Evolutionary conservation across 352 stramenopile species (phyloP).

Genomic region (Chrysophaeum taylorii): DNA sequence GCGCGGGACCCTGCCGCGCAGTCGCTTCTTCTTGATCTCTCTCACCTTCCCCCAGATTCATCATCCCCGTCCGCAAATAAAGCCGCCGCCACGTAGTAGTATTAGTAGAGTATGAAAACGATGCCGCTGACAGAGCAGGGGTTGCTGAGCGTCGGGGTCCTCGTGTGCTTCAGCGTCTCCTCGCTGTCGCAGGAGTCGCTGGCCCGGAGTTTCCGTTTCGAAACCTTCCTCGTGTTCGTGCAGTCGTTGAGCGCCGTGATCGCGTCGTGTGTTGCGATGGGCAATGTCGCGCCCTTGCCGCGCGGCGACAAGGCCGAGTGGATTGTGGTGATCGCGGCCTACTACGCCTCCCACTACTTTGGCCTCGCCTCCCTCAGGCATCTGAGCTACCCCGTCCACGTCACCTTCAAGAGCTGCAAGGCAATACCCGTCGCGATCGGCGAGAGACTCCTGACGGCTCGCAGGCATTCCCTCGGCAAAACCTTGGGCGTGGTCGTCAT

Average conservation of each 20-base stretch:
- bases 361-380: conserved; percentile 10
- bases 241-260: not conserved
- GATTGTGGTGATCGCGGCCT: not conserved
- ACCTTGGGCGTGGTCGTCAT: not conserved
- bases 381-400: conserved; percentile 10
- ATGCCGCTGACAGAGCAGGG: no score
- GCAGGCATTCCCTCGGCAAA: not conserved
- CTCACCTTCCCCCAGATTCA: no score
- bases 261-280: no score
- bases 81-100: no score
- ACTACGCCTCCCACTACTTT: conserved; percentile 6
- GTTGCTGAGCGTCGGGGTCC: not conserved
- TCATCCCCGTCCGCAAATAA: no score
- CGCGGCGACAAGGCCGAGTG: not conserved
- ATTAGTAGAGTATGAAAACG: no score
- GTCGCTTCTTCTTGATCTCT: no score
- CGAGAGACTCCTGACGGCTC: conserved; percentile 8
- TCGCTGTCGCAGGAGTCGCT: conserved; percentile 2
- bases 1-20: no score
- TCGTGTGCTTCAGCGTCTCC: not conserved
- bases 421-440: conserved; percentile 13
- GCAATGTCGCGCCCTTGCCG: no score
- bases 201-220: no score
- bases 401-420: conserved; percentile 10
- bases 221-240: not conserved